These are phyloP conservation scores for Boletus albobrunnescens DNA, from an alignment of 1,284 basidiomycete species.

Conservation along the genomic window DNA sequence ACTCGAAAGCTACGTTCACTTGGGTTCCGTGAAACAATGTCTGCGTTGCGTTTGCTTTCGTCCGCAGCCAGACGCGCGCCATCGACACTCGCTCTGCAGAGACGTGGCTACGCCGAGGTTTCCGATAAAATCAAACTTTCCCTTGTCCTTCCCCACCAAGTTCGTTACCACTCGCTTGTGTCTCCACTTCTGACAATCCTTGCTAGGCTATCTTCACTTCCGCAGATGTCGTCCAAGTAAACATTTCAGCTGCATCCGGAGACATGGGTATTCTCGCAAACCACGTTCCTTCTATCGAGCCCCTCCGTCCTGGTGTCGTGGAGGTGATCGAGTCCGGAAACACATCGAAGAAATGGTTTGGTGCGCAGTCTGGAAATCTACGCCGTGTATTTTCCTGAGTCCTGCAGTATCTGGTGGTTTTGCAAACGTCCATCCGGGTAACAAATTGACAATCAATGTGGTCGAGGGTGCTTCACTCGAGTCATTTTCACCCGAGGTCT, in stretches of 20 bases:
- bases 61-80: conserved; percentile 59
- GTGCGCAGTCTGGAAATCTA: conserved; percentile 48
- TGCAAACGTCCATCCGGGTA: conserved; percentile 97
- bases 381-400: conserved; percentile 10
- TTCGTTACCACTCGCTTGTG: conserved; percentile 39
- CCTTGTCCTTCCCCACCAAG: conserved; percentile 90
- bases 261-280: conserved; percentile 98
- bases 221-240: conserved; percentile 89
- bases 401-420: conserved; percentile 89
- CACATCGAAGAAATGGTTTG: conserved; percentile 90
- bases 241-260: conserved; percentile 88
- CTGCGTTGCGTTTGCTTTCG: conserved; percentile 67
- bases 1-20: not conserved
- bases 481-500: conserved; percentile 82
- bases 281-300: conserved; percentile 92
- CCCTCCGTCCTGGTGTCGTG: conserved; percentile 87
- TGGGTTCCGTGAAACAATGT: conserved; percentile 47
- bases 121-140: conserved; percentile 86
- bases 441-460: conserved; percentile 94
- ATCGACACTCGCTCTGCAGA: conserved; percentile 48
- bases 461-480: conserved; percentile 95
- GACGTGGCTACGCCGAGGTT: conserved; percentile 85
- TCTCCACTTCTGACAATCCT: conserved; percentile 12
- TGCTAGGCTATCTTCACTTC: conserved; percentile 81
- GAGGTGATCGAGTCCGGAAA: conserved; percentile 85